A percentile compares a stretch with the other conserved stretches of the same genome.
Conservation (phyloP, 2,329 filamentous ascomycete genomes). For the Xylaria arbuscula region DNA sequence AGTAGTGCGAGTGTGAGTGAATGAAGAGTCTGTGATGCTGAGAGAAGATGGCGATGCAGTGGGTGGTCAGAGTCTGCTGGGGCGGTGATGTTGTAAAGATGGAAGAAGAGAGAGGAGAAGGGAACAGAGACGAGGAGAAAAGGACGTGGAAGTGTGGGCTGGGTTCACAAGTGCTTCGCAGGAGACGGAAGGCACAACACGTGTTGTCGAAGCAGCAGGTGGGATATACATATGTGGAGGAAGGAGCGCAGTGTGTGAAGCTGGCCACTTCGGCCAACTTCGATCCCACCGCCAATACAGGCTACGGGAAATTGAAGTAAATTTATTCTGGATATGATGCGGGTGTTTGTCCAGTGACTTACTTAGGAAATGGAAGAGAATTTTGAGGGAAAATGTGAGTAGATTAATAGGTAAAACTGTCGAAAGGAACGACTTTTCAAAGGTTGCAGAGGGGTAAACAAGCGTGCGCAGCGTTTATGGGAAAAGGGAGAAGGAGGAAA, state of each 20-base stretch:
- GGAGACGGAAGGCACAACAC: slow-evolving; percentile 23
- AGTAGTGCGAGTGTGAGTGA: slow-evolving; percentile 34
- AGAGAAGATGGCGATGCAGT: slow-evolving; percentile 43
- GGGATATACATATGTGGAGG: slow-evolving; percentile 9
- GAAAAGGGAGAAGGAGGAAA: not conserved
- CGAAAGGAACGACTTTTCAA: not conserved
- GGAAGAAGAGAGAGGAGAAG: slow-evolving; percentile 34
- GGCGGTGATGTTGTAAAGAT: slow-evolving; percentile 38
- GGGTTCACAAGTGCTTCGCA: not conserved
- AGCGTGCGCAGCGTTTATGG: not conserved
- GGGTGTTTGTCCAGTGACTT: not conserved
- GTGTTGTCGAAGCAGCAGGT: slow-evolving; percentile 6
- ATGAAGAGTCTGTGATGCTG: slow-evolving; percentile 43
- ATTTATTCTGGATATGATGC: not conserved
- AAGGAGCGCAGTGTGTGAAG: slow-evolving; percentile 17
- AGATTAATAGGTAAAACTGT: slow-evolving; percentile 1
- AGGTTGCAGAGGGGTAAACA: not conserved
- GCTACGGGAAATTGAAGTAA: not conserved
- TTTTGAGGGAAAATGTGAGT: not conserved
- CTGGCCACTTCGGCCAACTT: not conserved
- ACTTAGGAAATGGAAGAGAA: slow-evolving; percentile 3
- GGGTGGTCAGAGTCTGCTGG: slow-evolving; percentile 38
- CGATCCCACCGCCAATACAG: not conserved
- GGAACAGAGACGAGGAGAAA: slow-evolving; percentile 26
- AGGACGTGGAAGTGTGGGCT: slow-evolving; percentile 16